Percentiles rank a stretch among this genome's conserved stretches.
Conservation (phyloP, 352 stramenopile species). For the Thraustochytrium striatum region DNA sequence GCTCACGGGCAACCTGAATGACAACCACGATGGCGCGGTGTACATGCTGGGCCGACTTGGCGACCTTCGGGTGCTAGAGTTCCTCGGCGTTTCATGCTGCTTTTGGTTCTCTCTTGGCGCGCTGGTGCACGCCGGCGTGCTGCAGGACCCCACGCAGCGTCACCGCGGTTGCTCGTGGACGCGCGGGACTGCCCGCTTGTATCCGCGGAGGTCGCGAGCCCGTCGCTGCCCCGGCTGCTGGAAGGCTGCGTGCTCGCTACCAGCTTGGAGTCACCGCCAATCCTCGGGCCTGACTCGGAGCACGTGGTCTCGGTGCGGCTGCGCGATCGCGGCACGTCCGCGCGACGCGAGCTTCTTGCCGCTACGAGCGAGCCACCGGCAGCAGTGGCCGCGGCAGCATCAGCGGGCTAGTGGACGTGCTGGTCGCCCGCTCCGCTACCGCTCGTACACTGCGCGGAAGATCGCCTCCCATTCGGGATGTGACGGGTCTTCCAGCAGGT, state of each 20-base stretch:
- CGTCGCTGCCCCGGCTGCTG: no score
- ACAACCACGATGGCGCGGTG: neutral
- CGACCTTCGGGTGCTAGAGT: neutral
- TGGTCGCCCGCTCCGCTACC: neutral
- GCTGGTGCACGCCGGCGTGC: neutral
- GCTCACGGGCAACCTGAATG: neutral
- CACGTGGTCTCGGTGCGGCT: neutral
- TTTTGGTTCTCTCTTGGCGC: neutral
- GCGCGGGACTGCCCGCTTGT: neutral
- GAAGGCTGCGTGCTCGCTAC: neutral
- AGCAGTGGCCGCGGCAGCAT: neutral
- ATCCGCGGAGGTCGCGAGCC: neutral
- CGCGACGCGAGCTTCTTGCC: neutral
- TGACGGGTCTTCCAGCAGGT: neutral
- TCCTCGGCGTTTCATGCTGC: neutral
- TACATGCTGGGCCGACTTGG: neutral
- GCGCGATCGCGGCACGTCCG: neutral
- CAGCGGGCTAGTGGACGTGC: neutral
- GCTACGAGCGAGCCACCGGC: neutral
- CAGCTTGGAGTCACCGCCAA: neutral
- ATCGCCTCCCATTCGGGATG: neutral
- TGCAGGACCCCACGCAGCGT: neutral
- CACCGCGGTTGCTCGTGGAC: neutral
- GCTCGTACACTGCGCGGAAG: neutral
- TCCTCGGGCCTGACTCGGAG: neutral